Evolutionary conservation across 2,329 filamentous ascomycete genomes (phyloP).

Genomic region (Pyrenochaeta sp.): DNA sequence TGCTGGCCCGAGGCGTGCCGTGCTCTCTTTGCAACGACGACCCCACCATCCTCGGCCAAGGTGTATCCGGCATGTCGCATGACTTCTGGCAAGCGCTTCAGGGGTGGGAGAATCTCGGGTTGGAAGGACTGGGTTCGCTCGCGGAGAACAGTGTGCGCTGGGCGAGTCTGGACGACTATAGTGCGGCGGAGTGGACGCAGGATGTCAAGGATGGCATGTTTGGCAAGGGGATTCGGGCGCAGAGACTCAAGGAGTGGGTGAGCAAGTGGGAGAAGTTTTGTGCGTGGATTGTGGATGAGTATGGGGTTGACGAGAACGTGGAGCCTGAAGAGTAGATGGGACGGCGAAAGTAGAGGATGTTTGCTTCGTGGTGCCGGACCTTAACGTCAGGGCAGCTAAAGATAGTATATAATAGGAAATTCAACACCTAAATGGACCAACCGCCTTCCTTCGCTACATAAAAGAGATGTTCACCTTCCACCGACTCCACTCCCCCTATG

Average conservation of each 20-base stretch:
- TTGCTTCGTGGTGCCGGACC: too few species aligned
- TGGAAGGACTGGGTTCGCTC: constrained; percentile 83
- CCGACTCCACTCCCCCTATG: constrained; percentile 9
- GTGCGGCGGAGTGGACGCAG: constrained; percentile 71
- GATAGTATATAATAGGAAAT: neutral
- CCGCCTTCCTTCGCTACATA: neutral
- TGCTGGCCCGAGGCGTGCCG: constrained; percentile 83
- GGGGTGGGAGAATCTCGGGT: constrained; percentile 88
- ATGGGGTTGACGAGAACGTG: constrained; percentile 59
- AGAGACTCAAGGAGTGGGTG: constrained; percentile 79
- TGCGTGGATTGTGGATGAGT: constrained; percentile 86
- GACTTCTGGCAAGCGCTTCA: constrained; percentile 95
- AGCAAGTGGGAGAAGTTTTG: constrained; percentile 89
- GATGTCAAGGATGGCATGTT: constrained; percentile 77
- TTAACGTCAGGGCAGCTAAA: too few species aligned
- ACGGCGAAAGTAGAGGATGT: neutral
- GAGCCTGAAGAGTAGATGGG: constrained; percentile 49
- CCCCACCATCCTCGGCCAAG: constrained; percentile 85
- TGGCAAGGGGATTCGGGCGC: constrained; percentile 73
- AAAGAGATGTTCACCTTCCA: neutral
- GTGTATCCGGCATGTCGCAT: constrained; percentile 81
- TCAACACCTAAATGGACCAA: neutral
- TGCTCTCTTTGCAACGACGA: constrained; percentile 91
- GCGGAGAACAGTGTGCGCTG: constrained; percentile 93
- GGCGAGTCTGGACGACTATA: constrained; percentile 86